Conservation (phyloP, 441 rosid genomes). For the Erysimum cheiri region DNA sequence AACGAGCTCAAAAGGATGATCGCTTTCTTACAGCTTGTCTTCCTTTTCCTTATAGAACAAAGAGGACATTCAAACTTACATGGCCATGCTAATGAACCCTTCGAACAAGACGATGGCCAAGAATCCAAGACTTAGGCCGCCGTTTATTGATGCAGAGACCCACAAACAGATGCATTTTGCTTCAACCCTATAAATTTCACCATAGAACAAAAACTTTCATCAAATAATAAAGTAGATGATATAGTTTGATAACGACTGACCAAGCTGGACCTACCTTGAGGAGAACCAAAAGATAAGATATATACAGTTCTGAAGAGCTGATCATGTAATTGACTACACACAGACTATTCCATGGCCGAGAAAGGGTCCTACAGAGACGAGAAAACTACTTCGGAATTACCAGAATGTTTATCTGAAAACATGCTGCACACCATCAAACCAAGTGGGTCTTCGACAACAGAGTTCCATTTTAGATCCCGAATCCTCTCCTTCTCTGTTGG, state of each 20-base stretch:
- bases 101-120: neutral
- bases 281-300: constrained; percentile 12
- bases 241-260: constrained; percentile 10
- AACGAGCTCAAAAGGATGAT: neutral
- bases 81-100: neutral
- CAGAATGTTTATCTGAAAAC: neutral
- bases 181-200: constrained; percentile 3
- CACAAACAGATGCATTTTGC: constrained; percentile 8
- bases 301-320: neutral
- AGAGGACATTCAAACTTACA: constrained; percentile 26
- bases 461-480: constrained; percentile 14
- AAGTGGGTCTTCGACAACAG: neutral
- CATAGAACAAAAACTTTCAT: neutral
- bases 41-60: constrained; percentile 4
- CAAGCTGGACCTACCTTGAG: constrained; percentile 6
- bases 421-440: constrained; percentile 14
- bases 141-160: neutral
- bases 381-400: constrained; percentile 3
- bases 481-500: constrained; percentile 4
- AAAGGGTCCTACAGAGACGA: constrained; percentile 1
- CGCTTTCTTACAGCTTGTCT: neutral
- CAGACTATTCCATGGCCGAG: neutral
- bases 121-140: neutral
- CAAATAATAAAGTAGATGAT: neutral
- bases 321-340: constrained; percentile 5